Percentiles rank a stretch among this genome's conserved stretches.
Evolutionary conservation across 768 basidiomycete species (phyloP).

Genomic region (Rhodotorula kratochvilovae): DNA sequence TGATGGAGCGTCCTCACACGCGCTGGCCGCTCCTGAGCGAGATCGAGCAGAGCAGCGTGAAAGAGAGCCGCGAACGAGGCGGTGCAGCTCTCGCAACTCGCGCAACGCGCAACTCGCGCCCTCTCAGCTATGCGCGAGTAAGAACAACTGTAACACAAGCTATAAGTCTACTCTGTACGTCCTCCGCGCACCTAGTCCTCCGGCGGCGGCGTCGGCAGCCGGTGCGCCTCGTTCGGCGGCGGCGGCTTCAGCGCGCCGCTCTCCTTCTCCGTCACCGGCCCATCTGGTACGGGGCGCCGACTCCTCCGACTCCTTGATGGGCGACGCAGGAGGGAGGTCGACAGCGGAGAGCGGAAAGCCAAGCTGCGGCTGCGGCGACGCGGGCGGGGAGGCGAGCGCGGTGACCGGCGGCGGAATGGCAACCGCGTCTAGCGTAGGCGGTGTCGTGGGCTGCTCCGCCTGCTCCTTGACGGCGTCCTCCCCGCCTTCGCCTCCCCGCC

Average conservation of each 20-base stretch:
- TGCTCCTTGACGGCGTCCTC: not conserved
- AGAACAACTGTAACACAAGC: not conserved
- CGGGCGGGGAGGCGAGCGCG: not conserved
- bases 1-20: no score
- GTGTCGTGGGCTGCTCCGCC: no score
- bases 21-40: no score
- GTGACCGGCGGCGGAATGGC: not conserved
- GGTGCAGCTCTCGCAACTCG: no score
- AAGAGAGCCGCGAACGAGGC: no score
- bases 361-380: not conserved
- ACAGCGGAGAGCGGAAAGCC: not conserved
- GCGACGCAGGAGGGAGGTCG: not conserved
- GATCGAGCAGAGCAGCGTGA: no score
- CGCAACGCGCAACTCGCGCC: no score
- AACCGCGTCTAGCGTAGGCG: not conserved
- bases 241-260: not conserved
- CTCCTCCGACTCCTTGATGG: not conserved
- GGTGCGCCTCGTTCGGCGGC: not conserved
- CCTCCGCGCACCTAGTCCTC: not conserved
- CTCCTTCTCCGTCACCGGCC: not conserved
- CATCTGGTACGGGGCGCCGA: not conserved
- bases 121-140: no score
- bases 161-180: not conserved
- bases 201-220: conserved; percentile 11
- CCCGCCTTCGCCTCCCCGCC: not conserved